phyloP scores from a whole-genome alignment of 495 filamentous ascomycete species.

The Recurvomyces mirabilis region DNA sequence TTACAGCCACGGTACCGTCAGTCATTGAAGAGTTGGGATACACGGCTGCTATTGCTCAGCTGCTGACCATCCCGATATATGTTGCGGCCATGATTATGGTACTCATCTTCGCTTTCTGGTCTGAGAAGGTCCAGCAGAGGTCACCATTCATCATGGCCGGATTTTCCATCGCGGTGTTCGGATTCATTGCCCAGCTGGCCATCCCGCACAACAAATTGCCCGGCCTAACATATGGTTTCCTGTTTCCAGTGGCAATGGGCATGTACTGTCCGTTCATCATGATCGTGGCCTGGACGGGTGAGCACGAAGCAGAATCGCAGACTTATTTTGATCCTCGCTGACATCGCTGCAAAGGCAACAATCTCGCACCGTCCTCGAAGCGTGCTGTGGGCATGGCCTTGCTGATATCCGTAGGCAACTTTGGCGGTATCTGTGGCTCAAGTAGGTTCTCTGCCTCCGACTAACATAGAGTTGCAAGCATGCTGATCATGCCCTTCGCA shows the following conservation, averaged over 20 bases:
- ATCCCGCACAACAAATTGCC: constrained; percentile 23
- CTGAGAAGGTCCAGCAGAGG: constrained; percentile 49
- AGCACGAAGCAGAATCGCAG: no score
- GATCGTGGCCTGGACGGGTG: constrained; percentile 55
- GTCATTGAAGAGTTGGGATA: constrained; percentile 37
- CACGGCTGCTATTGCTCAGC: constrained; percentile 51
- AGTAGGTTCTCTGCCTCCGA: no score
- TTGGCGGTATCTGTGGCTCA: constrained; percentile 9
- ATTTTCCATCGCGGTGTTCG: constrained; percentile 41
- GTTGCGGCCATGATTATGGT: constrained; percentile 33
- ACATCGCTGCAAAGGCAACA: no score
- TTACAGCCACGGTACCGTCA: constrained; percentile 59
- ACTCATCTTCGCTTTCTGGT: constrained; percentile 48
- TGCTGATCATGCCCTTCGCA: no score
- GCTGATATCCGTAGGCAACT: constrained; percentile 48
- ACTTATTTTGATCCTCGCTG: no score
- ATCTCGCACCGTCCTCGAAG: constrained; percentile 61
- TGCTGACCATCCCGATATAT: constrained; percentile 51
- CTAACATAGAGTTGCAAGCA: no score
- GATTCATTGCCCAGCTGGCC: constrained; percentile 51
- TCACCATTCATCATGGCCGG: constrained; percentile 51
- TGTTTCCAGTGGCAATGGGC: constrained; percentile 60
- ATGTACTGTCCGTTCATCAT: constrained; percentile 53
- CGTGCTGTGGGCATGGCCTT: constrained; percentile 63
- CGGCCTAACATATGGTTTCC: constrained; percentile 58